phyloP scores from a whole-genome alignment of 768 basidiomycete species.

The Tulasnella sp. region DNA sequence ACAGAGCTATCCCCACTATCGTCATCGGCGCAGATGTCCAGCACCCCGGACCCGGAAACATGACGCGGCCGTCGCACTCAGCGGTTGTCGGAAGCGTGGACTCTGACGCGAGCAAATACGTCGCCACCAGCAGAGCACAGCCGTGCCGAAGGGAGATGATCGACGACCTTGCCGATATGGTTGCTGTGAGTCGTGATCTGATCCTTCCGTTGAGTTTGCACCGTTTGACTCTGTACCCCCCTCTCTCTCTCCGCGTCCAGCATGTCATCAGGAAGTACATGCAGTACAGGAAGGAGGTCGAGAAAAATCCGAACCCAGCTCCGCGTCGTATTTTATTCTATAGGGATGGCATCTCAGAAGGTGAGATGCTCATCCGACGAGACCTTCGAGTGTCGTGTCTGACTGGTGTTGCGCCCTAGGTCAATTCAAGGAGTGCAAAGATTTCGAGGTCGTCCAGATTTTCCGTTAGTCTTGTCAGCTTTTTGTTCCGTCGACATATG shows the following conservation, averaged over 20 bases:
- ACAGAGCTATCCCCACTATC: conserved; percentile 69
- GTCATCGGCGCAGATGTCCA: conserved; percentile 54
- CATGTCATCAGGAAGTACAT: conserved; percentile 27
- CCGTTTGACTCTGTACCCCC: neutral
- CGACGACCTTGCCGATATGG: conserved; percentile 19
- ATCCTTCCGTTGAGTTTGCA: neutral
- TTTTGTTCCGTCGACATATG: neutral
- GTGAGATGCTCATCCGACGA: neutral
- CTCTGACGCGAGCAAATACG: conserved; percentile 67
- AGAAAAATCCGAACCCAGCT: conserved; percentile 21
- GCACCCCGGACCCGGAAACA: conserved; percentile 76
- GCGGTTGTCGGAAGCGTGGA: conserved; percentile 81
- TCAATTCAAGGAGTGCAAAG: conserved; percentile 35
- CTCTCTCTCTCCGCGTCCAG: neutral
- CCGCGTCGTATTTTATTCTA: conserved; percentile 30
- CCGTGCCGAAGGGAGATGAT: conserved; percentile 72
- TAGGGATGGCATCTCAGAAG: conserved; percentile 31
- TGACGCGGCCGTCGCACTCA: conserved; percentile 64
- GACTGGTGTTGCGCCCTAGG: neutral
- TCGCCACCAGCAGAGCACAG: conserved; percentile 61
- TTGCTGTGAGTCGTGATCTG: neutral
- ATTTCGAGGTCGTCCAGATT: conserved; percentile 50
- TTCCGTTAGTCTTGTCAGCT: conserved; percentile 44
- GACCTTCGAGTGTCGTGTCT: neutral
- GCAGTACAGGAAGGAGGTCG: conserved; percentile 25